These are phyloP conservation scores for Auxenochlorella pyrenoidosa DNA, from an alignment of 139 green algal species.

Conservation along the genomic window DNA sequence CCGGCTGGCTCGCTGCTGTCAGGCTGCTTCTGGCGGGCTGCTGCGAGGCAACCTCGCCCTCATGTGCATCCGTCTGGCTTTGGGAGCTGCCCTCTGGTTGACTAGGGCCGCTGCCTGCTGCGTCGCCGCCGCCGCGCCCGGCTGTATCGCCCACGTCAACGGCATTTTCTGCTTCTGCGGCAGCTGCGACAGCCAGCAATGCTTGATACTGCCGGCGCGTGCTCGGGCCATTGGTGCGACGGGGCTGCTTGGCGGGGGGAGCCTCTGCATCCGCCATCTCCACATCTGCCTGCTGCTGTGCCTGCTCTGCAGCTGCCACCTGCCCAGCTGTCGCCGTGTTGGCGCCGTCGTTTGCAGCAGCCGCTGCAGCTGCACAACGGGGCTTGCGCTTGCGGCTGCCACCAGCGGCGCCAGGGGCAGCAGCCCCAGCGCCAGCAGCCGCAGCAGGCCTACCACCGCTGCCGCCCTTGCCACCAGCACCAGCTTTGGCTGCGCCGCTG, in stretches of 20 bases:
- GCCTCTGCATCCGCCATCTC: slow-evolving; percentile 10
- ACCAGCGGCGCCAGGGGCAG: no score
- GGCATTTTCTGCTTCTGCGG: background rate
- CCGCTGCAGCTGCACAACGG: background rate
- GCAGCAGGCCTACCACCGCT: background rate
- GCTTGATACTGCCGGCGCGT: slow-evolving; percentile 15
- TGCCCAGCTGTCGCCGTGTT: background rate
- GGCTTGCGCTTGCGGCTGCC: slow-evolving; percentile 23
- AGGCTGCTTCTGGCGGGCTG: slow-evolving; percentile 24
- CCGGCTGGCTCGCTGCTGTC: background rate
- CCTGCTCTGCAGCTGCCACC: background rate
- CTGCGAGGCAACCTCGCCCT: background rate
- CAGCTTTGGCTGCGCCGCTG: background rate
- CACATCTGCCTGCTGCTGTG: background rate
- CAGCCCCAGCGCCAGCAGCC: background rate
- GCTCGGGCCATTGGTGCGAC: slow-evolving; percentile 4
- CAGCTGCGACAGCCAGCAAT: background rate
- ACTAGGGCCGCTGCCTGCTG: background rate
- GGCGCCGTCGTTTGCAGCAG: background rate
- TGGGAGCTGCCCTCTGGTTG: background rate
- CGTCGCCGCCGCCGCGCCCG: background rate
- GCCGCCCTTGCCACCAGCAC: background rate
- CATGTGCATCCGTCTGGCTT: slow-evolving; percentile 10
- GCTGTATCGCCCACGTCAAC: background rate
- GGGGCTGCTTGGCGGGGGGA: slow-evolving; percentile 14